Evolutionary conservation across 768 basidiomycete species (phyloP).

Genomic region (Amanita pseudoporphyria): DNA sequence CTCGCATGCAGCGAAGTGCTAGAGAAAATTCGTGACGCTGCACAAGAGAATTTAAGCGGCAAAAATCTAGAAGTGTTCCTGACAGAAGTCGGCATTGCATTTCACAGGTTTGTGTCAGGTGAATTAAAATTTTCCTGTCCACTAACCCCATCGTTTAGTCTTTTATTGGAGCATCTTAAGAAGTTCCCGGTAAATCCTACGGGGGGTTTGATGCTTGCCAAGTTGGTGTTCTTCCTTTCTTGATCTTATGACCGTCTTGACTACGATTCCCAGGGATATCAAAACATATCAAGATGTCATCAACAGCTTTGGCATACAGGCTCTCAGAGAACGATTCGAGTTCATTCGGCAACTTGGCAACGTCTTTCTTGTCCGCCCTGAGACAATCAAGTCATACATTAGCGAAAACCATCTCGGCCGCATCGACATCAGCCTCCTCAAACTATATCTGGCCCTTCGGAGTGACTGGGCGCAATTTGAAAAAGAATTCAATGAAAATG

Average conservation of each 20-base stretch:
- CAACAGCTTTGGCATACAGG: conserved; percentile 69
- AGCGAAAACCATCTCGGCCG: conserved; percentile 89
- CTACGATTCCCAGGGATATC: conserved; percentile 57
- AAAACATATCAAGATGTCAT: conserved; percentile 94
- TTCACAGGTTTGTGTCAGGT: conserved; percentile 58
- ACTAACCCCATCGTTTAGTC: conserved; percentile 30
- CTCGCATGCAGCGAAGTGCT: conserved; percentile 75
- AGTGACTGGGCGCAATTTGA: conserved; percentile 88
- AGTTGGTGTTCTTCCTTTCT: conserved; percentile 41
- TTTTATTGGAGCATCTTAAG: conserved; percentile 88
- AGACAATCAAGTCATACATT: conserved; percentile 92
- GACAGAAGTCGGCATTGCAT: conserved; percentile 88
- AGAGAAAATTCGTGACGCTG: conserved; percentile 71
- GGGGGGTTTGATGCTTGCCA: conserved; percentile 96
- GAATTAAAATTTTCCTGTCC: background rate
- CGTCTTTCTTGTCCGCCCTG: conserved; percentile 92
- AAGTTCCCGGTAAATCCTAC: conserved; percentile 97
- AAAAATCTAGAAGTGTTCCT: conserved; percentile 91
- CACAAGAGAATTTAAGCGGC: conserved; percentile 71
- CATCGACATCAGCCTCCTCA: conserved; percentile 78
- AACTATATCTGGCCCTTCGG: conserved; percentile 84
- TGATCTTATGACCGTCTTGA: background rate
- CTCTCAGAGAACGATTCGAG: conserved; percentile 91
- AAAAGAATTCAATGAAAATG: conserved; percentile 62
- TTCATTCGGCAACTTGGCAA: conserved; percentile 97